Conservation (phyloP, 2,329 filamentous ascomycete species). For the Diaporthe caulivora region DNA sequence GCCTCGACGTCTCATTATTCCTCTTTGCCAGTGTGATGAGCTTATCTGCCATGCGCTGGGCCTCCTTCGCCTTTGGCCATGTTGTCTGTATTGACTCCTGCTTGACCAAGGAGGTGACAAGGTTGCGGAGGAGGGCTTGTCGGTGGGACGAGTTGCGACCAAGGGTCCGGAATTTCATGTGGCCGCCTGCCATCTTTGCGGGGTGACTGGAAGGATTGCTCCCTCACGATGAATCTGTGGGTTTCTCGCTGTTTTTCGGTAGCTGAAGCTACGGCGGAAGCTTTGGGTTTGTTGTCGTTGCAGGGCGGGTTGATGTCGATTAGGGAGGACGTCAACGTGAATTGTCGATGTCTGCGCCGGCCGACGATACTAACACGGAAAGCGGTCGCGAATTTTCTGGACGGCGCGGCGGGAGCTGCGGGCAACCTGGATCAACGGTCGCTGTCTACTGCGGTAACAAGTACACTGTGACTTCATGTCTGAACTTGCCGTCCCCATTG, state of each 20-base stretch:
- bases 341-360: constrained; percentile 27
- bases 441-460: neutral
- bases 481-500: neutral
- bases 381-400: constrained; percentile 34
- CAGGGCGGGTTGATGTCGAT: neutral
- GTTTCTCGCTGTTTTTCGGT: neutral
- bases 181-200: constrained; percentile 82
- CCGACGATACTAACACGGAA: constrained; percentile 5
- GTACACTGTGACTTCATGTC: neutral
- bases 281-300: neutral
- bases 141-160: constrained; percentile 88
- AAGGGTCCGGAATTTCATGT: constrained; percentile 89
- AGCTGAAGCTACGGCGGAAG: neutral
- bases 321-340: neutral
- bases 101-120: constrained; percentile 94
- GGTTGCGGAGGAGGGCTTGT: constrained; percentile 91
- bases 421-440: neutral
- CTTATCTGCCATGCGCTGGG: constrained; percentile 93
- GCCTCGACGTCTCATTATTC: constrained; percentile 85
- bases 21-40: constrained; percentile 94
- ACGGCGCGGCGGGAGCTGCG: constrained; percentile 32
- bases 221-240: neutral
- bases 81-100: constrained; percentile 96
- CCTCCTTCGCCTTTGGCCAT: constrained; percentile 97
- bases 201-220: constrained; percentile 5